Percentiles rank a stretch among this genome's conserved stretches.
These are phyloP conservation scores for Eutrema heterophyllum DNA, from an alignment of 345 rosid species.

Conservation along the genomic window DNA sequence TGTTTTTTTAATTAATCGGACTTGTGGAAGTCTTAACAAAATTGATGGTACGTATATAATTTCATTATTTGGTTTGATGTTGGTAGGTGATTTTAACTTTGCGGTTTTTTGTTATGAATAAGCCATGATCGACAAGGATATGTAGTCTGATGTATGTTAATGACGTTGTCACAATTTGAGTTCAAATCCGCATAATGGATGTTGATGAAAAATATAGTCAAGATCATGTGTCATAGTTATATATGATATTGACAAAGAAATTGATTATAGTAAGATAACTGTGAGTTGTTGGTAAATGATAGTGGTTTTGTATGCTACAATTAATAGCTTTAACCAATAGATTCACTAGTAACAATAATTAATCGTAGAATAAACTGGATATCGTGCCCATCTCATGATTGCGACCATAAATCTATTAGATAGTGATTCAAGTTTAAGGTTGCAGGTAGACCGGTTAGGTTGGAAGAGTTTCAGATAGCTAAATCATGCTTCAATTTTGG, in stretches of 20 bases:
- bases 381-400: conserved; percentile 2
- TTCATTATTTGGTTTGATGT: background rate
- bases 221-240: background rate
- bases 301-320: background rate
- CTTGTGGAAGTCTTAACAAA: background rate
- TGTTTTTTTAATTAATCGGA: background rate
- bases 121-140: background rate
- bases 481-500: no score
- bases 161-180: no score
- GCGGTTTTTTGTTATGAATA: background rate
- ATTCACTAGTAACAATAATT: conserved; percentile 11
- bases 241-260: background rate
- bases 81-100: background rate
- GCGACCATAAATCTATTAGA: background rate
- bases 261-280: background rate
- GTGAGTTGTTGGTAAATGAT: conserved; percentile 22
- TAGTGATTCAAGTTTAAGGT: background rate
- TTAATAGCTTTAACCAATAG: background rate
- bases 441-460: background rate
- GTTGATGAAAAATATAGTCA: no score
- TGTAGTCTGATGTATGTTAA: background rate
- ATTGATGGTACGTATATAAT: background rate
- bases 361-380: background rate
- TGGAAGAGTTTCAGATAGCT: background rate
- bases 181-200: no score